phyloP scores from a whole-genome alignment of 2,329 filamentous ascomycete species.

The Rhinocladiella mackenziei region DNA sequence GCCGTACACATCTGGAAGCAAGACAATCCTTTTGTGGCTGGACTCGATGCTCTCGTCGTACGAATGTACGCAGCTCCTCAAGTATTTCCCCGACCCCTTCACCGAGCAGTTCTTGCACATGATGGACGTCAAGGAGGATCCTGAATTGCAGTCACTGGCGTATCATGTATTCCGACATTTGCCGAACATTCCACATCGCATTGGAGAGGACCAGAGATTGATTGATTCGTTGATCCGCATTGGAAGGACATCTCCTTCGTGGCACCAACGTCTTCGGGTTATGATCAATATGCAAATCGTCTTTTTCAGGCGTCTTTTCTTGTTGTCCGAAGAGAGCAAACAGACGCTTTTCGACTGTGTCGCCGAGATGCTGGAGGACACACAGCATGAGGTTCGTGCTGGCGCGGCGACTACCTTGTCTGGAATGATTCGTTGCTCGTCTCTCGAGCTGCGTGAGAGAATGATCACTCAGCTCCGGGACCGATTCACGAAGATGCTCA shows the following conservation, averaged over 20 bases:
- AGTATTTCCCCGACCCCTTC: constrained; percentile 85
- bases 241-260: constrained; percentile 75
- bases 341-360: constrained; percentile 83
- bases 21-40: constrained; percentile 93
- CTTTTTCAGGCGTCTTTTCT: constrained; percentile 93
- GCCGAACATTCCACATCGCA: constrained; percentile 87
- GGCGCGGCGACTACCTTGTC: constrained; percentile 89
- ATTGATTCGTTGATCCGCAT: constrained; percentile 83
- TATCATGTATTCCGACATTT: constrained; percentile 97
- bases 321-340: constrained; percentile 71
- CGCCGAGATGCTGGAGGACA: constrained; percentile 88
- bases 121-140: constrained; percentile 99
- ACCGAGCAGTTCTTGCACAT: constrained; percentile 94
- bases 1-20: constrained; percentile 90
- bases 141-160: constrained; percentile 86
- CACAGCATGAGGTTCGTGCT: constrained; percentile 88
- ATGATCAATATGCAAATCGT: constrained; percentile 98
- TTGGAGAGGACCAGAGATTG: constrained; percentile 78
- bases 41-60: constrained; percentile 86
- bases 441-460: constrained; percentile 69
- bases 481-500: constrained; percentile 74
- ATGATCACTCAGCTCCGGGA: constrained; percentile 72
- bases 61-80: constrained; percentile 84
- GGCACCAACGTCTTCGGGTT: constrained; percentile 92
- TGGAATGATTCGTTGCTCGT: constrained; percentile 97